These are phyloP conservation scores for Pterocarpus macrocarpus DNA, from an alignment of 306 rosid species.

Conservation along the genomic window DNA sequence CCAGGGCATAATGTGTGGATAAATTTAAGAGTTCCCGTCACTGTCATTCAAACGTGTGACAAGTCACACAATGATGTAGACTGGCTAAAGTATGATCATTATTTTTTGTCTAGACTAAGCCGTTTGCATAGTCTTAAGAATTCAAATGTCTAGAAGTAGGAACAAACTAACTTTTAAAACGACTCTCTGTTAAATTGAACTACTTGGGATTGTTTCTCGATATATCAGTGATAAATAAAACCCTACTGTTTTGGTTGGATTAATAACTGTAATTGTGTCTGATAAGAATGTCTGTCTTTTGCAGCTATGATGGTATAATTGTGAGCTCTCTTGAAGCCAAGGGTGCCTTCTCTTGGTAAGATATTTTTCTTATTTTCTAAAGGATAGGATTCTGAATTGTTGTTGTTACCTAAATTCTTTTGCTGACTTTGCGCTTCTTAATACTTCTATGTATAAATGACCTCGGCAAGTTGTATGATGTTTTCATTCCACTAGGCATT, in stretches of 20 bases:
- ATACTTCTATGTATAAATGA: neutral
- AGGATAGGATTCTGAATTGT: conserved; percentile 33
- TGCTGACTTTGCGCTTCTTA: conserved; percentile 11
- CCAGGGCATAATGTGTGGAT: conserved; percentile 75
- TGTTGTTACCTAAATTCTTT: conserved; percentile 37
- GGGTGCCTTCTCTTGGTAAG: conserved; percentile 90
- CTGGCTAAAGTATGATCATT: conserved; percentile 82
- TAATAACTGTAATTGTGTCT: conserved; percentile 44
- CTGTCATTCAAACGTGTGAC: conserved; percentile 66
- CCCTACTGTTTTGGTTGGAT: conserved; percentile 27
- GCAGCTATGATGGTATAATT: conserved; percentile 91
- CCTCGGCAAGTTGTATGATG: conserved; percentile 21
- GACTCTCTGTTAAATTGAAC: neutral
- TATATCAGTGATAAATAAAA: conserved; percentile 15
- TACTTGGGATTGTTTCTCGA: conserved; percentile 5
- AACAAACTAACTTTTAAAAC: neutral
- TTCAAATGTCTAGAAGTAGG: conserved; percentile 25
- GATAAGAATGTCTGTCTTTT: conserved; percentile 40
- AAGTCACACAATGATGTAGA: conserved; percentile 64
- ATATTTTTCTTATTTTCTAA: conserved; percentile 33
- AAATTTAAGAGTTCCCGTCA: conserved; percentile 69
- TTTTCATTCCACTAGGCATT: neutral
- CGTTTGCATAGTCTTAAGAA: conserved; percentile 29
- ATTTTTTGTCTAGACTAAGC: conserved; percentile 31
- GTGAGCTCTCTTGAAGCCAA: conserved; percentile 80